phyloP scores from a whole-genome alignment of 192 early-diverging fungal genomes.

The Coemansia sp. region DNA sequence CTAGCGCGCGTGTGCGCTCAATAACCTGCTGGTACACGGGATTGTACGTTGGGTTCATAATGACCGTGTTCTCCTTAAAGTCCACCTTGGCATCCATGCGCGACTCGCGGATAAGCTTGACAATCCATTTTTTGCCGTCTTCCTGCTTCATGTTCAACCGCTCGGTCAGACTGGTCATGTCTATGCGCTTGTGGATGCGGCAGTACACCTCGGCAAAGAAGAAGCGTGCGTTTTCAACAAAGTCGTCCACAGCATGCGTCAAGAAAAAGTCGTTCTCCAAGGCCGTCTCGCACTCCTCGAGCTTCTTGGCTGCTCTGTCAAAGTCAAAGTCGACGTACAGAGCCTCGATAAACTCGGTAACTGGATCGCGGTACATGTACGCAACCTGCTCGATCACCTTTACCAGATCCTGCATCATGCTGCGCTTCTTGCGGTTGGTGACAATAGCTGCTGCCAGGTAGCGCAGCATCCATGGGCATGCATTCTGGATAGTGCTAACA shows the following conservation, averaged over 20 bases:
- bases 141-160: slow-evolving; percentile 83
- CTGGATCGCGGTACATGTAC: slow-evolving; percentile 82
- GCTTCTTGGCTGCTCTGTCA: slow-evolving; percentile 81
- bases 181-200: slow-evolving; percentile 94
- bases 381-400: slow-evolving; percentile 84
- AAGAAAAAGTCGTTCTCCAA: slow-evolving; percentile 91
- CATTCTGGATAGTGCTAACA: slow-evolving; percentile 96
- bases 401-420: slow-evolving; percentile 84
- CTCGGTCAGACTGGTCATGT: slow-evolving; percentile 80
- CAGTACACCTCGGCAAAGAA: slow-evolving; percentile 97
- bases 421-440: slow-evolving; percentile 85
- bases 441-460: slow-evolving; percentile 91
- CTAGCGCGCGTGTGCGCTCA: slow-evolving; percentile 87
- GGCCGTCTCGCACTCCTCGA: slow-evolving; percentile 85
- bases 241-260: slow-evolving; percentile 82
- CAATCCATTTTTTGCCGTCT: slow-evolving; percentile 97
- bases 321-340: slow-evolving; percentile 95
- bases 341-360: slow-evolving; percentile 91
- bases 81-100: slow-evolving; percentile 98
- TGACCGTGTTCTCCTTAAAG: slow-evolving; percentile 87
- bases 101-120: slow-evolving; percentile 93
- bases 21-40: slow-evolving; percentile 95
- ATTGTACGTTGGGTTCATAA: slow-evolving; percentile 84
- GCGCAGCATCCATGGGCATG: slow-evolving; percentile 94
- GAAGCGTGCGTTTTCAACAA: slow-evolving; percentile 89